These are phyloP conservation scores for Syzygium jambos DNA, from an alignment of 345 rosid species.

Conservation along the genomic window DNA sequence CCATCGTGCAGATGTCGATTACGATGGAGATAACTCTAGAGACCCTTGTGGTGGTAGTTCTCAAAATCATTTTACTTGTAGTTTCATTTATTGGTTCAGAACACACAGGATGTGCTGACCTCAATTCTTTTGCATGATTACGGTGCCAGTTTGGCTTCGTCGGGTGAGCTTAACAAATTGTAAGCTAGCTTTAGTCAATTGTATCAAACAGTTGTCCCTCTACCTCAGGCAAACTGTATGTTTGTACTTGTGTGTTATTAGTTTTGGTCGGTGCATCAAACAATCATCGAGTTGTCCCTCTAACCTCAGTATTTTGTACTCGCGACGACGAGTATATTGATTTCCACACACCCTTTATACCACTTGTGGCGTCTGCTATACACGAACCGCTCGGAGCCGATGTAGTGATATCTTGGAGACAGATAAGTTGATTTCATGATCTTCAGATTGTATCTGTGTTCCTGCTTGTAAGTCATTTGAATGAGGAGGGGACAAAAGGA, in stretches of 20 bases:
- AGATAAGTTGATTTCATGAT: neutral
- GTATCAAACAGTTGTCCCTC: neutral
- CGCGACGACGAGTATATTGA: neutral
- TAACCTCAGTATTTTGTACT: neutral
- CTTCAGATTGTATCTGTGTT: neutral
- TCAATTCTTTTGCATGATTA: neutral
- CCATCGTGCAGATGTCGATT: neutral
- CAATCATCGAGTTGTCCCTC: neutral
- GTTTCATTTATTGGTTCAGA: neutral
- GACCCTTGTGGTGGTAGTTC: neutral
- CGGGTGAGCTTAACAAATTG: neutral
- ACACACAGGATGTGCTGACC: neutral
- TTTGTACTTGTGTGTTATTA: fast-evolving
- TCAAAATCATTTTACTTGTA: neutral
- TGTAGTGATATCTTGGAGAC: neutral
- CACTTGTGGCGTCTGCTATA: neutral
- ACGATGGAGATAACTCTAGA: neutral
- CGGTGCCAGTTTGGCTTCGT: neutral
- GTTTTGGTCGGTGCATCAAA: neutral
- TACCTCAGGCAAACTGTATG: neutral
- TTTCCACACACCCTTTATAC: neutral
- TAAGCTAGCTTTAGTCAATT: neutral
- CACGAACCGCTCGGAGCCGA: neutral
- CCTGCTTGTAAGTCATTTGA: neutral
- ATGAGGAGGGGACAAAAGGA: neutral